These are phyloP conservation scores for Chlamydomonas asymmetrica DNA, from an alignment of 139 green algal species.

Conservation along the genomic window DNA sequence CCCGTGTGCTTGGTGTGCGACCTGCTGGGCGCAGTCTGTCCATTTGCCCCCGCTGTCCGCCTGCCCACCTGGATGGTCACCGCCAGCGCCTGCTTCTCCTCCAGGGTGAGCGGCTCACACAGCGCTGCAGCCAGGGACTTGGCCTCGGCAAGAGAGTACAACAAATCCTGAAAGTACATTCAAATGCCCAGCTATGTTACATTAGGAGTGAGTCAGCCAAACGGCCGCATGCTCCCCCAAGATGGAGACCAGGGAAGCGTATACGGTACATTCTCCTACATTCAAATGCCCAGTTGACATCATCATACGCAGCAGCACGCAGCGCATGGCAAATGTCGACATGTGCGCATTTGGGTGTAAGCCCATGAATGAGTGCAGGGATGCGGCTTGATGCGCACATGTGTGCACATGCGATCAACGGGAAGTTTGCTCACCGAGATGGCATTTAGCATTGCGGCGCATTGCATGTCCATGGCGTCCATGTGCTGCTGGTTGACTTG, in stretches of 20 bases:
- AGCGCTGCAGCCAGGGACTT: constrained; percentile 25
- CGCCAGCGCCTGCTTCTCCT: constrained; percentile 33
- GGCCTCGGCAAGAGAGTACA: no score
- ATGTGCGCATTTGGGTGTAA: no score
- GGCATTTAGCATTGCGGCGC: constrained; percentile 16
- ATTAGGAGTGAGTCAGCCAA: no score
- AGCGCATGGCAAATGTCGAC: background rate
- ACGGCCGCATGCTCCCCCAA: no score
- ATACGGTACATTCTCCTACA: no score
- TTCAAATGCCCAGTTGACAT: background rate
- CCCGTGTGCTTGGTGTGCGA: no score
- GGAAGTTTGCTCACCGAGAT: constrained; percentile 43
- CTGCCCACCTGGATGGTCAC: constrained; percentile 22
- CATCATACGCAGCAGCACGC: background rate
- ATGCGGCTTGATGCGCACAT: background rate
- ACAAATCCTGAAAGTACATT: no score
- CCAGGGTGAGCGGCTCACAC: constrained; percentile 20
- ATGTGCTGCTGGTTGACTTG: background rate
- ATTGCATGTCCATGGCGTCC: constrained; percentile 35
- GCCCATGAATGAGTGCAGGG: no score
- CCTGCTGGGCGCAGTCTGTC: no score
- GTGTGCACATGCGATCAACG: background rate
- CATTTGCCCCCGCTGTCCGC: no score
- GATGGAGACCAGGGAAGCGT: no score
- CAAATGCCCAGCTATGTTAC: no score